Evolutionary conservation across 1,139 yeast species (phyloP), one percentile per base, ranked within the genome.

Genomic region (Torulaspora globosa): DNA sequence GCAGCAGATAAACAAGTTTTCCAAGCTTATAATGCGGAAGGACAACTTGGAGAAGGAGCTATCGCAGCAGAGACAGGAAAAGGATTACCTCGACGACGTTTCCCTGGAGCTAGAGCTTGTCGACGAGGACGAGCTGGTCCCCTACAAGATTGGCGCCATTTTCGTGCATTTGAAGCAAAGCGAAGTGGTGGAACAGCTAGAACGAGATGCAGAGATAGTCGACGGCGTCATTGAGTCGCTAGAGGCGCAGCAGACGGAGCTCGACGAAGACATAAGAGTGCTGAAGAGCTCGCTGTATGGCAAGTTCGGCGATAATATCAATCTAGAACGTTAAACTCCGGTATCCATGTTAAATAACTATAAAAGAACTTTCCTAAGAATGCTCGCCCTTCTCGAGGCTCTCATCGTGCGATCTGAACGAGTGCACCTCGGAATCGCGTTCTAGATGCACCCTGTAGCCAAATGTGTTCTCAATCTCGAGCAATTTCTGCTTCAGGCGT

Each of bases 271-370:
- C 51, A 74, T 90, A 68, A 67, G 66, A 8, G 75, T 67, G 30
- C 74, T 90, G 57, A 92, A 90, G 69, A 75, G 78, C 28, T 73
- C 72, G n/a, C 71, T 92, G 49, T 92, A 92, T 62, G 87, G 88
- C 14, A 89, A 87, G 65, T 92, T 92, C 63, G 98, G 98, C 31
- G 79, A 79, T 56, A 82, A 89, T 51, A 92, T 92, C 62, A 90
- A 90, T 63, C 72, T 92, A 42, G 98, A 92, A 60, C 72, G 74
- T 56, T 69, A 48, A 55, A 14, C 33, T 24, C n/a, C 14, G 23
- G 19, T 30, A 26, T 19, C 41, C 35, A 32, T 29, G 34, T 18
- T 30, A 23, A 29, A 39, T 23, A 43, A 37, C 33, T 37, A 28
- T 33, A 41, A 31, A 37, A 33, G 5, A 28, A 21, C n/a, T 38